These are phyloP conservation scores for Apiospora hydei DNA, from an alignment of 2,329 filamentous ascomycete species.

Conservation along the genomic window DNA sequence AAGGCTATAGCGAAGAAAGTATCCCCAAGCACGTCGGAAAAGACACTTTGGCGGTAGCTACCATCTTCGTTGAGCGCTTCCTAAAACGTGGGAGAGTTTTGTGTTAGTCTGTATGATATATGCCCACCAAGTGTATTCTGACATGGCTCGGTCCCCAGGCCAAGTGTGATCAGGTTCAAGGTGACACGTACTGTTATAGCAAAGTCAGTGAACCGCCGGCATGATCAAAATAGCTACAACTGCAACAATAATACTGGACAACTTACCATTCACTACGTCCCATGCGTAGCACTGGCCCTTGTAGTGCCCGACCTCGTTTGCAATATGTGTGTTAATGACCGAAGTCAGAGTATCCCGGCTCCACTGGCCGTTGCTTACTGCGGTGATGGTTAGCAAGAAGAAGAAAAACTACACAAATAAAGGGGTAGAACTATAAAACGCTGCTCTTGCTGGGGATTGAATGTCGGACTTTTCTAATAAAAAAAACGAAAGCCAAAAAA, in stretches of 20 bases:
- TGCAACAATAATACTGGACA: no score
- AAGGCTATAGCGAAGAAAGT: slow-evolving; percentile 66
- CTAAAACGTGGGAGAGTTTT: not conserved
- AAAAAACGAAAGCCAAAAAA: no score
- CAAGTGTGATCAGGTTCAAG: not conserved
- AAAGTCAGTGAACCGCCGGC: not conserved
- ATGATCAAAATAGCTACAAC: not conserved
- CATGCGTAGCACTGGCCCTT: slow-evolving; percentile 67
- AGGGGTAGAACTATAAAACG: no score
- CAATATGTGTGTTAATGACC: slow-evolving; percentile 67
- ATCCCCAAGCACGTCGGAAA: slow-evolving; percentile 61
- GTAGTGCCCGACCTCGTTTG: slow-evolving; percentile 63
- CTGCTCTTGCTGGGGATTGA: no score
- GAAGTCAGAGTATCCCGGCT: slow-evolving; percentile 63
- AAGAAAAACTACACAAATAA: no score
- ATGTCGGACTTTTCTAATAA: no score
- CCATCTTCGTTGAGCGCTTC: slow-evolving; percentile 67
- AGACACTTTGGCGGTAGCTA: slow-evolving; percentile 59
- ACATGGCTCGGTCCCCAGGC: not conserved
- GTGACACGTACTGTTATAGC: not conserved
- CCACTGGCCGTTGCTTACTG: slow-evolving; percentile 52
- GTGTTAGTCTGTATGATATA: not conserved
- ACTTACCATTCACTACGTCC: slow-evolving; percentile 65
- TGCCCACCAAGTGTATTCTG: not conserved
- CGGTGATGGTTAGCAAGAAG: not conserved